Conservation (phyloP, 2,329 filamentous ascomycete species). For the Bretziella fagacearum region DNA sequence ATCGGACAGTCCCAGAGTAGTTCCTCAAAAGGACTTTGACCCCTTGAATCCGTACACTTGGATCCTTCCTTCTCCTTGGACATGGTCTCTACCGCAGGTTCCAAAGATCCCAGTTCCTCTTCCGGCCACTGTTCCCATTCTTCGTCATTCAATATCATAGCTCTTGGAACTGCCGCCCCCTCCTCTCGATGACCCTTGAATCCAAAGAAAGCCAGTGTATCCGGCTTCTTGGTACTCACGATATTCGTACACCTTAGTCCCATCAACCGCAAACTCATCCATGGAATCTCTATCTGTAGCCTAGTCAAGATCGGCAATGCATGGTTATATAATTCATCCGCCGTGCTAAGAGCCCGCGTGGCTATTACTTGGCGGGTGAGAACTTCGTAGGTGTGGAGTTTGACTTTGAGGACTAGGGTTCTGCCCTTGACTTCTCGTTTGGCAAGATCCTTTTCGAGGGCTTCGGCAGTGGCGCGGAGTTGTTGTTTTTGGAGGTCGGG, state of each 20-base stretch:
- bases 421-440: slow-evolving; percentile 70
- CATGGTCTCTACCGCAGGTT: slow-evolving; percentile 6
- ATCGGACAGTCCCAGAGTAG: slow-evolving; percentile 84
- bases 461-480: slow-evolving; percentile 62
- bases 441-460: slow-evolving; percentile 70
- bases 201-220: slow-evolving; percentile 66
- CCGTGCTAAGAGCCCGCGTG: slow-evolving; percentile 51
- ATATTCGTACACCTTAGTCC: slow-evolving; percentile 78
- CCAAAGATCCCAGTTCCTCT: slow-evolving; percentile 32
- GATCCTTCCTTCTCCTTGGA: no score
- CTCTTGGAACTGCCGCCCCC: neutral
- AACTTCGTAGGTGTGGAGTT: slow-evolving; percentile 86
- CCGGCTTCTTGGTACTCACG: slow-evolving; percentile 66
- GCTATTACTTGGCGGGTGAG: slow-evolving; percentile 64
- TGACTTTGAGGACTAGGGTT: slow-evolving; percentile 84
- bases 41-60: slow-evolving; percentile 2
- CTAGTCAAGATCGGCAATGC: slow-evolving; percentile 69
- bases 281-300: slow-evolving; percentile 66
- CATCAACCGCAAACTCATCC: slow-evolving; percentile 68
- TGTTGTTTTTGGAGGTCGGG: slow-evolving; percentile 55
- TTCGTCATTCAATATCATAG: slow-evolving; percentile 19
- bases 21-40: slow-evolving; percentile 19
- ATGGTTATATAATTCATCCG: slow-evolving; percentile 71
- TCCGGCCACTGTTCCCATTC: slow-evolving; percentile 55
- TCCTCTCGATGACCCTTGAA: slow-evolving; percentile 23